Percentiles rank a stretch among this genome's conserved stretches.
Evolutionary conservation across 305 asterid genomes (phyloP).

Genomic region (Fraxinus latifolia): DNA sequence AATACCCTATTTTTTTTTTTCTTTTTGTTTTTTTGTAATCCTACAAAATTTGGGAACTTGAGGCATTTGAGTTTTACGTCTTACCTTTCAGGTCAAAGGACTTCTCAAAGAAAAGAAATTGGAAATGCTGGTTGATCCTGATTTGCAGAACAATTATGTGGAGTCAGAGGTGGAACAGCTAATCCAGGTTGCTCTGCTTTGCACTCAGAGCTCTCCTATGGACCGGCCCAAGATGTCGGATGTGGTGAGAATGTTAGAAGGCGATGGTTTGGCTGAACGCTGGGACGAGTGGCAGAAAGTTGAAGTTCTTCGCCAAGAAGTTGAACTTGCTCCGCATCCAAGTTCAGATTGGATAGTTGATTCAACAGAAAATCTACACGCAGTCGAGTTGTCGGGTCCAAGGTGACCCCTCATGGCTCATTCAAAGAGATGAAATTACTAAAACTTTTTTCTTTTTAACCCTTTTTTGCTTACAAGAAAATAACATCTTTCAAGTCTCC

Average conservation of each 20-base stretch:
- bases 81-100: slow-evolving; percentile 61
- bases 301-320: slow-evolving; percentile 72
- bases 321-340: slow-evolving; percentile 45
- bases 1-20: not conserved
- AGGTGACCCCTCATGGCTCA: slow-evolving; percentile 42
- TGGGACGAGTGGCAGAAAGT: slow-evolving; percentile 97
- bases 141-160: slow-evolving; percentile 51
- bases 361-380: slow-evolving; percentile 59
- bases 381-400: slow-evolving; percentile 80
- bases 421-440: slow-evolving; percentile 14
- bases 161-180: slow-evolving; percentile 75
- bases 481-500: slow-evolving; percentile 3
- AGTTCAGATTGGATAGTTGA: slow-evolving; percentile 67
- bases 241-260: slow-evolving; percentile 86
- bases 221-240: slow-evolving; percentile 92
- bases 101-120: slow-evolving; percentile 63
- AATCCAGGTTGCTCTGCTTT: slow-evolving; percentile 81
- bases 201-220: slow-evolving; percentile 67
- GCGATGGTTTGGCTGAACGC: slow-evolving; percentile 80
- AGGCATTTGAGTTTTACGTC: not conserved
- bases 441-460: slow-evolving; percentile 14
- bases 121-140: slow-evolving; percentile 76
- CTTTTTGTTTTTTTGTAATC: not conserved
- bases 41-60: not conserved
- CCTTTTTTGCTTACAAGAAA: slow-evolving; percentile 12